phyloP scores from a whole-genome alignment of 345 rosid species.

The Xanthoceras sorbifolium region DNA sequence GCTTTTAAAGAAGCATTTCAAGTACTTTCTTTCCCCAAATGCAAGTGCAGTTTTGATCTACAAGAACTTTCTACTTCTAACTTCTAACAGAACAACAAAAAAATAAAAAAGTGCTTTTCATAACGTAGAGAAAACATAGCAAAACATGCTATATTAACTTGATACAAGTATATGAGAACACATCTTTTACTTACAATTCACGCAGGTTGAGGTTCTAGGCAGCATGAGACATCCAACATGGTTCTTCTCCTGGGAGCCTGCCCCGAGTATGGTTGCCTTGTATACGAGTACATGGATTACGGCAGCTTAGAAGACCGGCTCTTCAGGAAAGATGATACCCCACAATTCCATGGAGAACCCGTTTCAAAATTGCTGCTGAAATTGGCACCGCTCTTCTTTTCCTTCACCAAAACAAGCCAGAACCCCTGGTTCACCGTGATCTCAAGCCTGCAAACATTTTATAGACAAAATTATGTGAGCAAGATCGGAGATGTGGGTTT shows the following conservation, averaged over 20 bases:
- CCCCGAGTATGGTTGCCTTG: conserved; percentile 81
- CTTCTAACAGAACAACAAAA: neutral
- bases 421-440: conserved; percentile 85
- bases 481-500: conserved; percentile 82
- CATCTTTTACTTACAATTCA: neutral
- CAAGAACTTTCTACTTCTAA: too few species aligned
- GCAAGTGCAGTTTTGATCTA: too few species aligned
- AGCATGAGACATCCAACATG: conserved; percentile 88
- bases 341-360: conserved; percentile 65
- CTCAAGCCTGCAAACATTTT: conserved; percentile 89
- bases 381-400: conserved; percentile 74
- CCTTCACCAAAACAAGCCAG: conserved; percentile 86
- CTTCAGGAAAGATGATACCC: conserved; percentile 58
- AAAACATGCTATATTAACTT: neutral
- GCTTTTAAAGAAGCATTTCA: neutral
- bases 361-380: conserved; percentile 77
- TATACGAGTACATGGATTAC: conserved; percentile 88
- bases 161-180: neutral
- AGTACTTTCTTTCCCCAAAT: too few species aligned
- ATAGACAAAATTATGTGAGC: conserved; percentile 58
- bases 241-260: conserved; percentile 89
- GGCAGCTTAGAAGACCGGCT: conserved; percentile 92
- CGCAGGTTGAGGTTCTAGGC: conserved; percentile 75
- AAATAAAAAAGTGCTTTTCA: neutral
- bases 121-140: neutral